phyloP scores from a whole-genome alignment of 441 rosid genomes.

The Flueggea neowawraea region DNA sequence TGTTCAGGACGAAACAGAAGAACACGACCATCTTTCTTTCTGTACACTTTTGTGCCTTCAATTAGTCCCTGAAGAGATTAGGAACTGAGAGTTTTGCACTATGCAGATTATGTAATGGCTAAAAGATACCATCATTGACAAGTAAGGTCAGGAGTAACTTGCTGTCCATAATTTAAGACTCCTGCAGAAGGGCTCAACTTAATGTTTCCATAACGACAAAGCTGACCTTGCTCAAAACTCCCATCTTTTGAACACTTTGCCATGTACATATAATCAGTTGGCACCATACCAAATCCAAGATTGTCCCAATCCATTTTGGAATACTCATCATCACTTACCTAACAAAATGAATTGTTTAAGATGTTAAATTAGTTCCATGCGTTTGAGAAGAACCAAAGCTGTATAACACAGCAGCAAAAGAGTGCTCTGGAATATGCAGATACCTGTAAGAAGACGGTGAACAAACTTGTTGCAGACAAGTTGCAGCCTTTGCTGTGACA shows the following conservation, averaged over 20 bases:
- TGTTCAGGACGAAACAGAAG: constrained; percentile 70
- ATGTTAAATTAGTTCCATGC: too few species aligned
- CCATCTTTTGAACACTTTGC: constrained; percentile 54
- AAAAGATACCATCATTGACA: too few species aligned
- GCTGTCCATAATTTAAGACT: constrained; percentile 89
- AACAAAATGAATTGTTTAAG: too few species aligned
- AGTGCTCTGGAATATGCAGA: neutral
- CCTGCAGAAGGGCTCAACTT: constrained; percentile 81
- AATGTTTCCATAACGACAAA: constrained; percentile 56
- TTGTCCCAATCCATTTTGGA: constrained; percentile 86
- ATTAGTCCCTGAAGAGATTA: constrained; percentile 45
- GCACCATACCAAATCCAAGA: constrained; percentile 67
- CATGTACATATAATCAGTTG: constrained; percentile 76
- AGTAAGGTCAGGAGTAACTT: constrained; percentile 7
- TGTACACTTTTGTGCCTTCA: constrained; percentile 79
- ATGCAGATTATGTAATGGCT: too few species aligned
- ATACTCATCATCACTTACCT: constrained; percentile 44
- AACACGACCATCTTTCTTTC: constrained; percentile 57
- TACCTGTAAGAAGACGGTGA: constrained; percentile 21
- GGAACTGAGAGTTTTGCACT: too few species aligned
- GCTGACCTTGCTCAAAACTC: constrained; percentile 41
- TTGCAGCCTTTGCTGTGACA: constrained; percentile 16
- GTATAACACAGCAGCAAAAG: neutral
- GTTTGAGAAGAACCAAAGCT: too few species aligned
- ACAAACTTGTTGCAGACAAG: constrained; percentile 16